Base-by-base conservation (phyloP, 116 monocot species). In the Cymodocea nodosa region DNA sequence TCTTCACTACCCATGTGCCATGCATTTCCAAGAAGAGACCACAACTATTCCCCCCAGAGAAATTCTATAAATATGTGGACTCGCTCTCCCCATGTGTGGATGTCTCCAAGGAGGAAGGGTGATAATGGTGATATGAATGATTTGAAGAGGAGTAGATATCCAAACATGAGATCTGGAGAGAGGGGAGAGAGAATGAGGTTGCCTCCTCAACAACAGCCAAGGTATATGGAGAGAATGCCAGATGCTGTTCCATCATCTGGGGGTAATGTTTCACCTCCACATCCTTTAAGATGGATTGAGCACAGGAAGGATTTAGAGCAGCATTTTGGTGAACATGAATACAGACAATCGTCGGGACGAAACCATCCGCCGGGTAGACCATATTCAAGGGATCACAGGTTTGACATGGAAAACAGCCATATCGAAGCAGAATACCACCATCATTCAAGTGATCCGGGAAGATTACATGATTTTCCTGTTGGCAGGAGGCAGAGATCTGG, bases 1-100 rank as follows among this genome's bases (percentile, higher is more conserved):
- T 30, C 73, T 34, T 30, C 65, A 12, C 49, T 73, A 53, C 44
- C 69, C n/a, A 30, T 63, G 53, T 76, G 66, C n/a, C 68, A 59
- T 20, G 22, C 66, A 50, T 58, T 75, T 52, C 64, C 74, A 36
- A 78, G 81, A 35, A 82, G 82, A 48, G 76, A 87, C 53, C 36
- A 49, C 4, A 80, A 77, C 51, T 77, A 81, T 74, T 84, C 87
- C 52, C 80, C 87, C 39, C 72, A 63, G 17, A 81, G 78, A 75
- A 68, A 73, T 30, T 76, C 70, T 67, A 25, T 72, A 2, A 75
- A 68, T 65, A 48, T 76, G 23, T 80, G 86, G 67, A 84, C 83
- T 20, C 77, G 84, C 3, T 93, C 93, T 0, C 93, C 93, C 13
- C 82, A 62, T 73, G 56, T 24, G 48, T 89, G 85, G 89, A 50